phyloP scores from a whole-genome alignment of 73 alveolate genomes.

The Tetrahymena borealis region DNA sequence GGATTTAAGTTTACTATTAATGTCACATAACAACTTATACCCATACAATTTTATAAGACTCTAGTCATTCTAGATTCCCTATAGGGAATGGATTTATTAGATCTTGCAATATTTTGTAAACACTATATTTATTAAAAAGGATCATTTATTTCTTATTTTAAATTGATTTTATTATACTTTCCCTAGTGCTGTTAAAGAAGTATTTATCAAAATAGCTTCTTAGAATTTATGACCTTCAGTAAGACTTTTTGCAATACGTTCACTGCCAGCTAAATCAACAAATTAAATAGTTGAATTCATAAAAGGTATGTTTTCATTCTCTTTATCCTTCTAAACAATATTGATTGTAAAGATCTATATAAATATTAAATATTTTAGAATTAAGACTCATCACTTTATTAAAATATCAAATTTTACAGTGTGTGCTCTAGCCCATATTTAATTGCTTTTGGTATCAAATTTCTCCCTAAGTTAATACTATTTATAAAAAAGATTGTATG shows the following conservation, averaged over 20 bases:
- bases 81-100: constrained; percentile 34
- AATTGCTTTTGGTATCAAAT: constrained; percentile 5
- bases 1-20: constrained; percentile 39
- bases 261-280: constrained; percentile 43
- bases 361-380: not conserved
- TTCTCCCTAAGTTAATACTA: constrained; percentile 31
- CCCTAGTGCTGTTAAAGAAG: constrained; percentile 35
- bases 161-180: not conserved
- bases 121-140: not conserved
- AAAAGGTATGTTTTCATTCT: constrained; percentile 29
- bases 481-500: not conserved
- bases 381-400: not conserved
- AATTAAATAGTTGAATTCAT: constrained; percentile 30
- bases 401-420: not conserved
- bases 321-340: constrained; percentile 33
- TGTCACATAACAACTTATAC: not conserved
- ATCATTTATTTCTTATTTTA: not conserved
- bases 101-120: constrained; percentile 2
- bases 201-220: constrained; percentile 36
- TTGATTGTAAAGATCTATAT: constrained; percentile 6
- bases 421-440: constrained; percentile 20
- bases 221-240: constrained; percentile 32
- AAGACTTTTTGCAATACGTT: constrained; percentile 31
- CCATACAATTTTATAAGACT: not conserved
- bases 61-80: constrained; percentile 33